Percentiles rank a stretch among this genome's conserved stretches.
These are phyloP conservation scores for Melastoma malabathricum DNA, from an alignment of 345 rosid species.

Conservation along the genomic window DNA sequence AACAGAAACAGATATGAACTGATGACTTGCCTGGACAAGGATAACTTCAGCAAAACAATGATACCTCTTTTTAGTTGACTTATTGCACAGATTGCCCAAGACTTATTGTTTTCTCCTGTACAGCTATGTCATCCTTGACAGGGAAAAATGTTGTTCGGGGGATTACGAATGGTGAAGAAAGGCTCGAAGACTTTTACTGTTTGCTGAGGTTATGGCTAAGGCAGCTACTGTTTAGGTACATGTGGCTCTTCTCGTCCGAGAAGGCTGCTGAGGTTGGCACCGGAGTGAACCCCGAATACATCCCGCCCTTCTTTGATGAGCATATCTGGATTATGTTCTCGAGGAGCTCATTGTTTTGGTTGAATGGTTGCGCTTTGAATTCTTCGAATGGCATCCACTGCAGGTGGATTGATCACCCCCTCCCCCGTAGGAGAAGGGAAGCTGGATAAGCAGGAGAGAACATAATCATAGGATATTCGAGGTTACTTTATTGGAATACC, in stretches of 20 bases:
- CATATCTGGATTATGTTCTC: constrained; percentile 16
- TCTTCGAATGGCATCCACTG: constrained; percentile 78
- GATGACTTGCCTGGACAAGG: too few relatives aligned
- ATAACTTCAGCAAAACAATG: too few relatives aligned
- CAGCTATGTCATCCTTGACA: background rate
- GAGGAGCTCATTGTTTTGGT: constrained; percentile 13
- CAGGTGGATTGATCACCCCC: constrained; percentile 5
- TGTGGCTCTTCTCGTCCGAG: constrained; percentile 9
- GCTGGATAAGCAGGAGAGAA: background rate
- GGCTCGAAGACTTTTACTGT: background rate
- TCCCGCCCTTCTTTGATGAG: constrained; percentile 18
- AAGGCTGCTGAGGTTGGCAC: constrained; percentile 10
- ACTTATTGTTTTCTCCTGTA: too few relatives aligned
- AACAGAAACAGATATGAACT: too few relatives aligned
- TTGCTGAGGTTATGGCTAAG: background rate
- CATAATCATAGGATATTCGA: too few relatives aligned
- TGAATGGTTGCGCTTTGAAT: constrained; percentile 22
- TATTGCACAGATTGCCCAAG: too few relatives aligned
- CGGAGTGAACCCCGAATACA: constrained; percentile 21
- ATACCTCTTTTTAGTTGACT: too few relatives aligned
- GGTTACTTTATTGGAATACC: constrained; percentile 20
- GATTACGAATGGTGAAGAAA: too few relatives aligned
- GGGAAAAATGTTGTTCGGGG: background rate
- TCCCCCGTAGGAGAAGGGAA: constrained; percentile 3
- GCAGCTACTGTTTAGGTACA: constrained; percentile 11